Evolutionary conservation across 1,284 basidiomycete genomes (phyloP).

Genomic region (Wolfiporia cocos): DNA sequence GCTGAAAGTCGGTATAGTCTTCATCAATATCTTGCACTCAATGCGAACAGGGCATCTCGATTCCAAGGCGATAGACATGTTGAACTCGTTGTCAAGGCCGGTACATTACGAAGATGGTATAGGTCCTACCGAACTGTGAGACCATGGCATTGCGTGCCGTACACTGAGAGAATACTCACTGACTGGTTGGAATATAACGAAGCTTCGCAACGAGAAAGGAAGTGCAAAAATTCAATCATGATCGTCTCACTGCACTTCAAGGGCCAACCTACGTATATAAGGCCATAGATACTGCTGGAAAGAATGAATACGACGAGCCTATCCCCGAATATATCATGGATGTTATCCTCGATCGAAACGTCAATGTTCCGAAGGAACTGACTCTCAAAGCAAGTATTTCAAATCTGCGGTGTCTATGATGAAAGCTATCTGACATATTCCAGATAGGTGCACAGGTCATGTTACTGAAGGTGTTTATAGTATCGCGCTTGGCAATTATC

Average conservation of each 20-base stretch:
- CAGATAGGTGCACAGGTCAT: constrained; percentile 60
- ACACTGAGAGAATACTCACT: neutral
- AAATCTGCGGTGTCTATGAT: too few relatives aligned
- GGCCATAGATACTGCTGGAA: constrained; percentile 30
- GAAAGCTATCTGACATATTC: neutral
- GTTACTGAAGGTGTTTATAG: constrained; percentile 61
- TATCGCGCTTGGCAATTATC: neutral
- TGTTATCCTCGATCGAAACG: constrained; percentile 5
- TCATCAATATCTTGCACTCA: constrained; percentile 68
- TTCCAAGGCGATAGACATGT: constrained; percentile 40
- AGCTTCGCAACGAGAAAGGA: constrained; percentile 57
- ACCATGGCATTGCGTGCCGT: neutral
- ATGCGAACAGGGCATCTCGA: constrained; percentile 59
- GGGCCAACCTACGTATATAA: constrained; percentile 29
- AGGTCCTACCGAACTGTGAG: constrained; percentile 77
- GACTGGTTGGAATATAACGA: constrained; percentile 25
- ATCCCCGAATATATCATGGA: too few relatives aligned
- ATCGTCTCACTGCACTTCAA: constrained; percentile 32
- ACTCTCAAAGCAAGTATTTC: too few relatives aligned
- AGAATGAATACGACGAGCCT: constrained; percentile 15
- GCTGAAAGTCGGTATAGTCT: constrained; percentile 28
- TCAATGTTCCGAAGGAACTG: too few relatives aligned
- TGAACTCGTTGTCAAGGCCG: constrained; percentile 52
- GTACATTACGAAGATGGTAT: constrained; percentile 69
- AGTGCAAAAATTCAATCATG: constrained; percentile 51